These are phyloP conservation scores for Trametopsis cervina DNA, from an alignment of 768 basidiomycete genomes.

Conservation along the genomic window DNA sequence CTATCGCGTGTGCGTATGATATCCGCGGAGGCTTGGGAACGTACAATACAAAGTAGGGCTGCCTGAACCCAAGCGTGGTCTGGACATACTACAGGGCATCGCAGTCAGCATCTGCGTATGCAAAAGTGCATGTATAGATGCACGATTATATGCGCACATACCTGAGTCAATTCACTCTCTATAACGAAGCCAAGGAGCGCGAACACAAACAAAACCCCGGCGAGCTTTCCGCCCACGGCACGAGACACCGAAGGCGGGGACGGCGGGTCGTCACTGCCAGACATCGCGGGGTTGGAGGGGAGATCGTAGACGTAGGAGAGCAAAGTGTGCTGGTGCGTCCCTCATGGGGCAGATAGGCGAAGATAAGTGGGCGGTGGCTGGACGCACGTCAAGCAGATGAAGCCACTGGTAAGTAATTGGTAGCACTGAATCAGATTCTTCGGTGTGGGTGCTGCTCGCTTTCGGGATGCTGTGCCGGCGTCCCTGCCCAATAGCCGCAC, in stretches of 20 bases:
- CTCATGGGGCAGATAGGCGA: not conserved
- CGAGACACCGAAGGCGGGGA: not conserved
- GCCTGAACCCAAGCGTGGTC: slow-evolving; percentile 65
- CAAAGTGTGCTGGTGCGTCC: not conserved
- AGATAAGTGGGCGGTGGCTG: too few relatives aligned
- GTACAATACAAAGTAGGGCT: slow-evolving; percentile 87
- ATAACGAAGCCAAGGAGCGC: slow-evolving; percentile 66
- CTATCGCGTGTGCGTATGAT: not conserved
- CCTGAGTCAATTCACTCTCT: slow-evolving; percentile 76
- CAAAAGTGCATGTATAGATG: too few relatives aligned
- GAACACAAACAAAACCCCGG: slow-evolving; percentile 49
- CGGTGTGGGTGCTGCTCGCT: too few relatives aligned
- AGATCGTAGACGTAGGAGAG: not conserved
- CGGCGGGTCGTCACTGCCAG: not conserved
- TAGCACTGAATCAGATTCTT: too few relatives aligned
- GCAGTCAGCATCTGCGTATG: too few relatives aligned
- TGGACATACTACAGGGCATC: slow-evolving; percentile 71
- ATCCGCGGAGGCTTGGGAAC: slow-evolving; percentile 25
- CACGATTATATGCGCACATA: too few relatives aligned
- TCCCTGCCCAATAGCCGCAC: not conserved
- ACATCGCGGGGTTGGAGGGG: not conserved
- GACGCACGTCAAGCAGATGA: too few relatives aligned
- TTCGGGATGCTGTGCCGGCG: not conserved
- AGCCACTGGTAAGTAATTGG: too few relatives aligned
- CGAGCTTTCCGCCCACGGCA: slow-evolving; percentile 30